Conservation (phyloP, 345 rosid genomes). For the Brassica incana region DNA sequence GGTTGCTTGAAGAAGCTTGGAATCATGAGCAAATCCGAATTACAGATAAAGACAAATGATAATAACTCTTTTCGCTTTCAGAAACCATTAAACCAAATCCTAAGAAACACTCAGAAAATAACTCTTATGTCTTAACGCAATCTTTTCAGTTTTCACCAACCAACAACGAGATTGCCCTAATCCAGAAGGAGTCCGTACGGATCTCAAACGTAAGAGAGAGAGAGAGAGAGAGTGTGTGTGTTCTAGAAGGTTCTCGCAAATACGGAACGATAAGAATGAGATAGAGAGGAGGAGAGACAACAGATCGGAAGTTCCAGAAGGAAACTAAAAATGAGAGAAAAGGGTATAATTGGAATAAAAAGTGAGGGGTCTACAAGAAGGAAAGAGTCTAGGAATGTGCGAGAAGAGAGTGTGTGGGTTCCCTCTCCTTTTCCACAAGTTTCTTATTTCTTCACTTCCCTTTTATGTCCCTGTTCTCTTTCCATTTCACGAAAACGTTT, state of each 20-base stretch:
- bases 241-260: conserved; percentile 83
- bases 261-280: conserved; percentile 46
- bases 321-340: conserved; percentile 10
- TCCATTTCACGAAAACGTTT: neutral
- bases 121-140: neutral
- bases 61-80: no score
- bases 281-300: conserved; percentile 31
- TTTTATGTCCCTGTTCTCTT: neutral
- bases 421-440: conserved; percentile 52
- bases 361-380: conserved; percentile 31
- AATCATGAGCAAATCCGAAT: conserved; percentile 17
- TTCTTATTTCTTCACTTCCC: conserved; percentile 23
- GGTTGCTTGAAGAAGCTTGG: neutral
- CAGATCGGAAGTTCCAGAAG: conserved; percentile 48
- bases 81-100: conserved; percentile 7
- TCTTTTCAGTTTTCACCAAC: conserved; percentile 26
- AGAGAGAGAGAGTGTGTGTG: neutral
- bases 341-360: conserved; percentile 30
- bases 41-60: neutral
- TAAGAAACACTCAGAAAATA: neutral
- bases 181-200: neutral
- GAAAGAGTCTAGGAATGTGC: conserved; percentile 39
- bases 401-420: conserved; percentile 38
- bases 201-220: conserved; percentile 15
- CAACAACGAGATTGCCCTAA: conserved; percentile 20